Conservation (phyloP, 2,329 filamentous ascomycete species). For the Leptographium galeiforme region DNA sequence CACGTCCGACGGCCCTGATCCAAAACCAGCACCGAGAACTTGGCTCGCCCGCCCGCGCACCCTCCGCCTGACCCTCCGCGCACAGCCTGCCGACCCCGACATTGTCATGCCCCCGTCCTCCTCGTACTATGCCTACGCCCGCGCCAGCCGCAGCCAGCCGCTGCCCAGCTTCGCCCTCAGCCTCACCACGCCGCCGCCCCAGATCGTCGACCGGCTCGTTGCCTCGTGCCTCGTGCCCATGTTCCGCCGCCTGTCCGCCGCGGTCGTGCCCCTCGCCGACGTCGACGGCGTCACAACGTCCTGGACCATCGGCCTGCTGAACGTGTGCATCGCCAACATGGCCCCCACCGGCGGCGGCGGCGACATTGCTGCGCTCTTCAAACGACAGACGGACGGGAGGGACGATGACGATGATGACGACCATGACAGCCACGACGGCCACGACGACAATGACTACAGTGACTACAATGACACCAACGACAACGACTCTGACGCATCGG, state of each 20-base stretch:
- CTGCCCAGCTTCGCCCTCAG: slow-evolving; percentile 52
- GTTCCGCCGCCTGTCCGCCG: slow-evolving; percentile 11
- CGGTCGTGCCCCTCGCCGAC: neutral
- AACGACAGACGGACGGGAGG: slow-evolving; percentile 56
- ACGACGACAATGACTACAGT: neutral
- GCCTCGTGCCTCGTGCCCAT: slow-evolving; percentile 10
- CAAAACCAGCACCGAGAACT: slow-evolving; percentile 12
- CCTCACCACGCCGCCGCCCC: slow-evolving; percentile 20
- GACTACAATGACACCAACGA: neutral
- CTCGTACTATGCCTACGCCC: slow-evolving; percentile 32
- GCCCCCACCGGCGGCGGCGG: slow-evolving; percentile 28
- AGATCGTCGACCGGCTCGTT: slow-evolving; percentile 14
- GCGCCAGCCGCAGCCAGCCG: slow-evolving; percentile 62
- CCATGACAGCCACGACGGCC: neutral
- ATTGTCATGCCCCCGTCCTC: slow-evolving; percentile 21
- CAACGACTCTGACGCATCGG: neutral
- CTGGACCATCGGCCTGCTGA: slow-evolving; percentile 76
- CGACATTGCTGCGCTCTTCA: slow-evolving; percentile 82
- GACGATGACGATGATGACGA: neutral
- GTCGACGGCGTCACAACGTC: slow-evolving; percentile 11
- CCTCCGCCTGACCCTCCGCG: slow-evolving; percentile 65
- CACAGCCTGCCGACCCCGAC: slow-evolving; percentile 15
- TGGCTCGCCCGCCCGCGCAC: slow-evolving; percentile 79
- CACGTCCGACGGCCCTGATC: too few species aligned
- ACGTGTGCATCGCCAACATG: slow-evolving; percentile 83